These are phyloP conservation scores for Singerocomus rubriflavus DNA, from an alignment of 1,284 basidiomycete species.

Conservation along the genomic window DNA sequence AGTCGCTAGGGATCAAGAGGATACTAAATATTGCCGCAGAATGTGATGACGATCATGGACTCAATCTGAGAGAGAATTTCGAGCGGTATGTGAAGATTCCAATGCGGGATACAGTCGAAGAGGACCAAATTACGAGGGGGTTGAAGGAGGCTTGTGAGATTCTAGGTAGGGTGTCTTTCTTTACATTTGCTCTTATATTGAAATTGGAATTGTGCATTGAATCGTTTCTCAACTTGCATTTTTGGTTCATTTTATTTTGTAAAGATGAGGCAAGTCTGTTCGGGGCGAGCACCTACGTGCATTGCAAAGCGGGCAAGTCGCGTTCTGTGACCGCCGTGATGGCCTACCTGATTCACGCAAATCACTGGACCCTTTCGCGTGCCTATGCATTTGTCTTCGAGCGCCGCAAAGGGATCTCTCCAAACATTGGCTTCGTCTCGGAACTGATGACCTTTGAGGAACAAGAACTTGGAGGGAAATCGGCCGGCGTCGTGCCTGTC, in stretches of 20 bases:
- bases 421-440: conserved; percentile 96
- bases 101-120: conserved; percentile 94
- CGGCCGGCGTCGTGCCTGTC: conserved; percentile 63
- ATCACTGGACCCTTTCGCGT: conserved; percentile 90
- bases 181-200: neutral
- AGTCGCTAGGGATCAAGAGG: conserved; percentile 75
- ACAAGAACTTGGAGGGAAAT: conserved; percentile 80
- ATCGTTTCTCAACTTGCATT: conserved; percentile 1
- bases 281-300: conserved; percentile 88
- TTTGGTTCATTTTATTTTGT: conserved; percentile 5
- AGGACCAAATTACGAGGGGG: conserved; percentile 82
- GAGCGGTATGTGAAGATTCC: conserved; percentile 84
- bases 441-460: conserved; percentile 97
- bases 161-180: conserved; percentile 57
- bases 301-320: conserved; percentile 96
- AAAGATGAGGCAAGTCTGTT: conserved; percentile 89
- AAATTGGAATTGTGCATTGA: conserved; percentile 6
- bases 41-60: conserved; percentile 80
- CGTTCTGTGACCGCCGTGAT: conserved; percentile 96
- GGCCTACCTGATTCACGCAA: conserved; percentile 95
- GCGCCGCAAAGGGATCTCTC: conserved; percentile 88
- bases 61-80: conserved; percentile 65
- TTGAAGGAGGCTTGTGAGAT: conserved; percentile 84
- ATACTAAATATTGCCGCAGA: conserved; percentile 92
- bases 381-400: conserved; percentile 91